Percentiles rank a stretch among this genome's conserved stretches.
Conservation (phyloP, 768 basidiomycete genomes). For the Podaxis sp. region DNA sequence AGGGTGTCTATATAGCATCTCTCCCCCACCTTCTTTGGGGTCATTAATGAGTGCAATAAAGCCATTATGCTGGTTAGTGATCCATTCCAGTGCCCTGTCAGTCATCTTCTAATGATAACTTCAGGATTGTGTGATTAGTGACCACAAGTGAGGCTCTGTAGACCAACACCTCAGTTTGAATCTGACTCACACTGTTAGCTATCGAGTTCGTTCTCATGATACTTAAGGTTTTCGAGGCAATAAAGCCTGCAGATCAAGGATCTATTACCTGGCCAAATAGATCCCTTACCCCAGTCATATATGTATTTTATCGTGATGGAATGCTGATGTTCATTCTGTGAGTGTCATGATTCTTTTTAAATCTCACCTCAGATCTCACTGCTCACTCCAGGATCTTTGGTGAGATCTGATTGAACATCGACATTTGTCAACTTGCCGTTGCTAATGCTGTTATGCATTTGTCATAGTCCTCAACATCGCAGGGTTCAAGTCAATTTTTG, state of each 20-base stretch:
- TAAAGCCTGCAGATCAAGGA: background rate
- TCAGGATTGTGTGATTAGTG: background rate
- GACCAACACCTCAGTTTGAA: background rate
- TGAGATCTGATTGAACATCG: background rate
- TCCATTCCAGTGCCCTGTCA: background rate
- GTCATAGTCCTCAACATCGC: background rate
- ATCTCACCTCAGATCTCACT: background rate
- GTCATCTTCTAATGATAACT: background rate
- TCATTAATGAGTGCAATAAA: background rate
- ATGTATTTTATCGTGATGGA: background rate
- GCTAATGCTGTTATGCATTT: background rate
- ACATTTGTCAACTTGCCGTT: background rate
- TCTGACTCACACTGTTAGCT: background rate
- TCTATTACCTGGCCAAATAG: background rate
- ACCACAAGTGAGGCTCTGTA: background rate
- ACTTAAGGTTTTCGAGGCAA: background rate
- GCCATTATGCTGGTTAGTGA: background rate
- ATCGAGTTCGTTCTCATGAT: background rate
- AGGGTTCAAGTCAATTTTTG: background rate
- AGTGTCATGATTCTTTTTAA: background rate
- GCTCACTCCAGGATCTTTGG: background rate
- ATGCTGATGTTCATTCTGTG: background rate
- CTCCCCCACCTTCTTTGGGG: background rate
- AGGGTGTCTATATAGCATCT: background rate
- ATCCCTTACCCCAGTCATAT: background rate